Evolutionary conservation across 78 protist species (phyloP), one percentile per base, ranked within the genome.

Genomic region (Polysphondylium violaceum): DNA sequence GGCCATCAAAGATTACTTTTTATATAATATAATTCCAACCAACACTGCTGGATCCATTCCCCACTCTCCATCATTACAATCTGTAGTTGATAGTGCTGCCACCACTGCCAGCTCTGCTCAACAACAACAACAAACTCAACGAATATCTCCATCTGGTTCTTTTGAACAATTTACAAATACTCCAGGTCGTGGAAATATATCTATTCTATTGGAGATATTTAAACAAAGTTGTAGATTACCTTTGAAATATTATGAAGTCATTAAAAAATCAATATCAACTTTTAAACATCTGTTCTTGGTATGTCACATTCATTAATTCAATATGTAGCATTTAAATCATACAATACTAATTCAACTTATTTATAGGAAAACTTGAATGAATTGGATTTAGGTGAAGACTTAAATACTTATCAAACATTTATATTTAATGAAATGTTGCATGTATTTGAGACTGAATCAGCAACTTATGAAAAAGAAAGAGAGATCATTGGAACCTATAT

Each of bases 161-260:
- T n/a, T n/a, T n/a, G n/a, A n/a, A n/a, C n/a, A n/a, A n/a, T n/a
- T n/a, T n/a, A n/a, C n/a, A n/a, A n/a, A n/a, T n/a, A 41, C 65
- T 41, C 88, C 88, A 51, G 88, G 88, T 14, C 44, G 31, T 14
- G 88, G 88, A 38, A 79, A 59, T 7, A 53, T 79, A 25, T 38
- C 88, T 21, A 79, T 79, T 4, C 6, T 79, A 17, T 65, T 79
- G 16, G 88, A 79, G 55, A 79, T 79, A 3, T 79, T 67, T 67
- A 79, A 67, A 67, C 88, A 79, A 67, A 64, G 75, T 79, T 79
- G 88, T 79, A 64, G 61, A 67, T 67, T 79, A 79, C 88, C 88
- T 17, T 53, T 79, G 38, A 79, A 79, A 55, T 79, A 79, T 67
- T 17, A 50, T 36, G 88, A 79, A 53, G 29, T 79, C 38, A 79